Evolutionary conservation across 2,329 filamentous ascomycete genomes (phyloP).

Genomic region (Fusarium globosum): DNA sequence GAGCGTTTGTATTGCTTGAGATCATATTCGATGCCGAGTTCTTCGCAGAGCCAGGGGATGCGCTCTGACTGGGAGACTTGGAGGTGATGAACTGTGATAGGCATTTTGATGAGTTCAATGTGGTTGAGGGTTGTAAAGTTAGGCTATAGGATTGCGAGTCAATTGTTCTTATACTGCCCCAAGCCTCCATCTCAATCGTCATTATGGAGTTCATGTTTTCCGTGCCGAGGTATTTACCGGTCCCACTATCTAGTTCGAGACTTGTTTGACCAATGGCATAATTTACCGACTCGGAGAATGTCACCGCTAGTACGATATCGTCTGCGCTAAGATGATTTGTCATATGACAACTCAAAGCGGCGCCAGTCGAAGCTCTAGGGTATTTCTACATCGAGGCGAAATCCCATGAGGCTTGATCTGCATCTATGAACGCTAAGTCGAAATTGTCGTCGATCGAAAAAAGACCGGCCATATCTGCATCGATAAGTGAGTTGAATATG

Average conservation of each 20-base stretch:
- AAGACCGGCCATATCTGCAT: slow-evolving; percentile 13
- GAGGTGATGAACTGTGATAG: slow-evolving; percentile 63
- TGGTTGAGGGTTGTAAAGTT: neutral
- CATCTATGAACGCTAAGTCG: slow-evolving; percentile 1
- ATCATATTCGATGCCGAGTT: slow-evolving; percentile 66
- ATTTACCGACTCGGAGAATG: slow-evolving; percentile 14
- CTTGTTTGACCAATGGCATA: neutral
- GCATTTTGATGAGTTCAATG: slow-evolving; percentile 9
- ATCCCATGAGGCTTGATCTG: neutral
- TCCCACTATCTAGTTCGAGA: neutral
- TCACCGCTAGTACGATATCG: neutral
- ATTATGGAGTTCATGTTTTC: slow-evolving; percentile 7
- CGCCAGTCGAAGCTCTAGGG: neutral
- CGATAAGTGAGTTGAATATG: slow-evolving; percentile 5
- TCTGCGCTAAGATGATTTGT: neutral
- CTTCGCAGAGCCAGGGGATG: slow-evolving; percentile 72
- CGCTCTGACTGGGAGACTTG: slow-evolving; percentile 71
- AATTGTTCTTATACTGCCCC: slow-evolving; percentile 3
- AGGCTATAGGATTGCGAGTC: no score
- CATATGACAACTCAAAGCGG: neutral
- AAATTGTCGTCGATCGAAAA: neutral
- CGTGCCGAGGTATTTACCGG: slow-evolving; percentile 25
- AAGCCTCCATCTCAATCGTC: neutral
- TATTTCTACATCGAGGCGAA: neutral
- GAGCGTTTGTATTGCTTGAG: slow-evolving; percentile 37